Evolutionary conservation across 1,284 basidiomycete genomes (phyloP), one percentile per base, ranked within the genome.

Genomic region (Caloboletus inedulis): DNA sequence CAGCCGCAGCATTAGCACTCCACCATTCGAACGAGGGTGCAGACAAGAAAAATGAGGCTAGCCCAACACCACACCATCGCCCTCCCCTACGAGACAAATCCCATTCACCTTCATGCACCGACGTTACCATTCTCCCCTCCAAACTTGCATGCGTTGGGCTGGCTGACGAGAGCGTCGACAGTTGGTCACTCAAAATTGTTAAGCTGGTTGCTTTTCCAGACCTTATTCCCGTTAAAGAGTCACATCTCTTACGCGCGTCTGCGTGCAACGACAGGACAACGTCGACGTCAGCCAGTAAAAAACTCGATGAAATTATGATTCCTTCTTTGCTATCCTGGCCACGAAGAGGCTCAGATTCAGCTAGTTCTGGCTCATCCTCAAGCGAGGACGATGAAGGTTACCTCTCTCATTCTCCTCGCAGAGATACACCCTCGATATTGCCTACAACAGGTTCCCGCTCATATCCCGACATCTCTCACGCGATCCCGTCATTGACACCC

Each of bases 161-260:
- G 30, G 77, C 79, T 43, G 84, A 87, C 59, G 81, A 84, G 53
- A 72, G 75, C 40, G 77, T 81, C 12, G 86, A 88, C 57, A 76
- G 79, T 41, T 88, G 86, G 86, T 78, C 79, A 18, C 76, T 85
- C 57, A 88, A 88, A 71, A 80, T 89, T 48, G 75, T 88, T 58
- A 88, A 87, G 68, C 75, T 88, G 16, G 76, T 89, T 34, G 84
- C 85, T 2, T 88, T 83, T 62, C 86, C 86, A 0, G 85, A 87
- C 54, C 75, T 88, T 42, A 84, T 88, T 46, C 71, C 77, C 10
- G 4, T 55, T 1, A 65, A 62, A 34, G 43, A 52, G 21, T 40
- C 62, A 3, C 52, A 41, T 30, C 48, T 49, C 36, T 55, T 44
- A 35, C 54, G 39, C 19, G 16, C 45, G 14, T 31, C 54, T 44